Evolutionary conservation across 805 yeast genomes (phyloP).

Genomic region (Candida ponderosae): DNA sequence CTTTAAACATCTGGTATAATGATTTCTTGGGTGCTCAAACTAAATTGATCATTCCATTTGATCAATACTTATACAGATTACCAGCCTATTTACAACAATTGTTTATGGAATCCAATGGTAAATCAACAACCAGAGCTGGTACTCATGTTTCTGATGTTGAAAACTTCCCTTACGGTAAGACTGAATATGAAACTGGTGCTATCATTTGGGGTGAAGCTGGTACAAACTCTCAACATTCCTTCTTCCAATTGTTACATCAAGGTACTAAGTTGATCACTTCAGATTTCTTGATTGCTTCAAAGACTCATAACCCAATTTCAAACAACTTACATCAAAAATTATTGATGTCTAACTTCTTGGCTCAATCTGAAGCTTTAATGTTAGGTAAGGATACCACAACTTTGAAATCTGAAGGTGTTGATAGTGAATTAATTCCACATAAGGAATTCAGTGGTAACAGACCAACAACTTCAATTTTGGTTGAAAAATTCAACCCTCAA

Average conservation of each 20-base stretch:
- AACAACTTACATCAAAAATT: slow-evolving; percentile 90
- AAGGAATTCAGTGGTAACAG: slow-evolving; percentile 97
- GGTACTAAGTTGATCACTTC: slow-evolving; percentile 97
- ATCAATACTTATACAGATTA: slow-evolving; percentile 98
- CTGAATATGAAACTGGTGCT: slow-evolving; percentile 93
- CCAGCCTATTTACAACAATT: slow-evolving; percentile 98
- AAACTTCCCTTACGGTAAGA: slow-evolving; percentile 41
- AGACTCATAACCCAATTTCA: slow-evolving; percentile 96
- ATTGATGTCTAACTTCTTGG: slow-evolving; percentile 98
- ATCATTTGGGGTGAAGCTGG: slow-evolving; percentile 98
- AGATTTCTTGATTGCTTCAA: slow-evolving; percentile 94
- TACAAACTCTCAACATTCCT: slow-evolving; percentile 97
- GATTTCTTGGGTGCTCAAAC: slow-evolving; percentile 98
- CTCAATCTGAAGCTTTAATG: slow-evolving; percentile 97
- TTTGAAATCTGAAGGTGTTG: slow-evolving; percentile 85
- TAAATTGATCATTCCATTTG: slow-evolving; percentile 96
- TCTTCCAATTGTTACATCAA: slow-evolving; percentile 99
- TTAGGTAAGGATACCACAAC: slow-evolving; percentile 84
- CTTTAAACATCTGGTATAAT: slow-evolving; percentile 96
- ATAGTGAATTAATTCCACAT: slow-evolving; percentile 85
- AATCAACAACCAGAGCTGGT: slow-evolving; percentile 72
- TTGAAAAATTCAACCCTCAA: slow-evolving; percentile 95
- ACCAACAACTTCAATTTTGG: slow-evolving; percentile 96
- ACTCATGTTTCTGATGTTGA: background rate
- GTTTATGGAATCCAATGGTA: slow-evolving; percentile 99